phyloP scores from a whole-genome alignment of 148 eudicot species.

The Heliamphora exappendiculata region DNA sequence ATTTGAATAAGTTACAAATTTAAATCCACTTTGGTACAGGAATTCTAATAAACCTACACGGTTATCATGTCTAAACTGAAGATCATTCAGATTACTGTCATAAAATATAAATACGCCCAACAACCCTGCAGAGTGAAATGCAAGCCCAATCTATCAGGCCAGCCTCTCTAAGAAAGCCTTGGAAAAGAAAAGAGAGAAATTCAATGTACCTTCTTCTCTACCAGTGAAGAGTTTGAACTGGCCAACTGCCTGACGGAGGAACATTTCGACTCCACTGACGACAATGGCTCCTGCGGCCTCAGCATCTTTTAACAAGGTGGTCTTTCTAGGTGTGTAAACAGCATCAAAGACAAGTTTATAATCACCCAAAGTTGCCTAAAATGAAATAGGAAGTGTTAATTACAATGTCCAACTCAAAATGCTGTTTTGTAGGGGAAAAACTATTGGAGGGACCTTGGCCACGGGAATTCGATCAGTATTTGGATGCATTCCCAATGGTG shows the following conservation, averaged over 20 bases:
- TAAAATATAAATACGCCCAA: not conserved
- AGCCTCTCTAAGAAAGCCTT: not conserved
- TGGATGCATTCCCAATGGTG: conserved; percentile 61
- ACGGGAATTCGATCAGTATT: conserved; percentile 40
- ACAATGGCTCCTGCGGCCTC: conserved; percentile 43
- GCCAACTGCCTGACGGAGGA: conserved; percentile 42
- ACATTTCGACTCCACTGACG: conserved; percentile 58
- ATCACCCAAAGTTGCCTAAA: conserved; percentile 32
- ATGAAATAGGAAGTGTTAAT: not conserved
- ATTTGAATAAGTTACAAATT: not conserved
- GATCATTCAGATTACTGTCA: not conserved
- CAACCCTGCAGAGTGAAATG: not conserved
- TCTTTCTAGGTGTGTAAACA: conserved; percentile 42
- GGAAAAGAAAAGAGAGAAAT: not conserved
- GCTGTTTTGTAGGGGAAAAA: not conserved
- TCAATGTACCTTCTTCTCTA: conserved; percentile 31
- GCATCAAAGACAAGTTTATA: conserved; percentile 45
- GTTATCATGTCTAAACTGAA: not conserved
- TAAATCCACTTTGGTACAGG: not conserved
- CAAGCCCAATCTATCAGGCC: not conserved
- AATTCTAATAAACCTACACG: not conserved
- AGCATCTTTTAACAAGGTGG: conserved; percentile 37
- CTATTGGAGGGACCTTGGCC: conserved; percentile 24
- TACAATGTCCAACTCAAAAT: not conserved
- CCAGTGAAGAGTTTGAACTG: conserved; percentile 49